These are phyloP conservation scores for Salix arbutifolia DNA, from an alignment of 345 rosid species.

Conservation along the genomic window DNA sequence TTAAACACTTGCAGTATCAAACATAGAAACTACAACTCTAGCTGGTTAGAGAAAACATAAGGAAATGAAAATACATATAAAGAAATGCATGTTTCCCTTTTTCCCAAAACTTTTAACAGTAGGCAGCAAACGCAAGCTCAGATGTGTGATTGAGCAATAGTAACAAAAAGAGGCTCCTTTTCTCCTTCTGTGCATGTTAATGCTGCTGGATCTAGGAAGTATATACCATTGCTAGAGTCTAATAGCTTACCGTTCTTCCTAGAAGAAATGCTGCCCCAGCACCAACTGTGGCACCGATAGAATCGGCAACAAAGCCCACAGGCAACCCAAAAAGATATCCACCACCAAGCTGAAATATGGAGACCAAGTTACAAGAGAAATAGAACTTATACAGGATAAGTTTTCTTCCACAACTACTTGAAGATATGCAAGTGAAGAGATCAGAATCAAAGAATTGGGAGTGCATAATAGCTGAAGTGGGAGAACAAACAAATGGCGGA, in stretches of 20 bases:
- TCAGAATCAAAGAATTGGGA: not conserved
- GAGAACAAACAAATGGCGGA: not conserved
- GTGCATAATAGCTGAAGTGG: not conserved
- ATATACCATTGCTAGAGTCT: not conserved
- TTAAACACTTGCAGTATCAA: not conserved
- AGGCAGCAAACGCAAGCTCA: not conserved
- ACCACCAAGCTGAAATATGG: slow-evolving; percentile 80
- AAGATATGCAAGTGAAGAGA: not conserved
- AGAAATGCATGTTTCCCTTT: not conserved
- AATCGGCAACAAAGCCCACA: slow-evolving; percentile 89
- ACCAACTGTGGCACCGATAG: slow-evolving; percentile 88
- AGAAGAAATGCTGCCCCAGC: slow-evolving; percentile 94
- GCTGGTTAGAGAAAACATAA: not conserved
- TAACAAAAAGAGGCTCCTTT: not conserved
- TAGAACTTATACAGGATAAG: not conserved
- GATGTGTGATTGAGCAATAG: not conserved
- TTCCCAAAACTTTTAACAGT: not conserved
- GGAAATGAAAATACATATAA: not conserved
- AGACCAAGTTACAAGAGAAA: slow-evolving; percentile 9
- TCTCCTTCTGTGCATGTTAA: not conserved
- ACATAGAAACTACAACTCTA: not conserved
- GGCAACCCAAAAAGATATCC: slow-evolving; percentile 97
- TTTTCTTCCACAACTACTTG: not conserved
- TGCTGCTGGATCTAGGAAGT: not conserved
- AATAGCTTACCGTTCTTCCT: slow-evolving; percentile 64